Evolutionary conservation across 1,139 yeast genomes (phyloP).

Genomic region (Yamadazyma jaroonii): DNA sequence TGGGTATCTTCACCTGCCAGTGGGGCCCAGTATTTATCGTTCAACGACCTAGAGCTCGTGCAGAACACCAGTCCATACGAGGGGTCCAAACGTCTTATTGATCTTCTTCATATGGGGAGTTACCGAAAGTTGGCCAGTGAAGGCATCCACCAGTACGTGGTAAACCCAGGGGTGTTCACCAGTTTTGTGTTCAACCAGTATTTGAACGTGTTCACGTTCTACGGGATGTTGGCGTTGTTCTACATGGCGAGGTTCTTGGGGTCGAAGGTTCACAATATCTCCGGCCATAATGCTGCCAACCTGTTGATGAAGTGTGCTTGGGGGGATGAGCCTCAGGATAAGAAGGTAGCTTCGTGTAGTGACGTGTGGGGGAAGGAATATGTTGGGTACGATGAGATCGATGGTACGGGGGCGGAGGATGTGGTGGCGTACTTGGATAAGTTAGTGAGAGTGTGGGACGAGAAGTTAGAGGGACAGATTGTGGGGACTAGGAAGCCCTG

Average conservation of each 20-base stretch:
- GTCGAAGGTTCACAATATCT: constrained; percentile 82
- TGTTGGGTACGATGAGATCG: constrained; percentile 53
- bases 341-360: constrained; percentile 77
- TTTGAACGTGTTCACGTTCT: constrained; percentile 72
- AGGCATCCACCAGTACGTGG: constrained; percentile 68
- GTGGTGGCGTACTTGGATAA: constrained; percentile 58
- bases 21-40: constrained; percentile 63
- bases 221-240: constrained; percentile 82
- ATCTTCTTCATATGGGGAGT: constrained; percentile 74
- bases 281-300: constrained; percentile 86
- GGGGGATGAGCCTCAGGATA: constrained; percentile 41
- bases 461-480: constrained; percentile 68
- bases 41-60: constrained; percentile 71
- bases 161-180: constrained; percentile 93
- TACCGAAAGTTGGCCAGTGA: constrained; percentile 40
- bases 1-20: constrained; percentile 89
- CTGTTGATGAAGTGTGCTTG: constrained; percentile 55
- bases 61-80: constrained; percentile 73
- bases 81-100: constrained; percentile 87
- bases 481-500: constrained; percentile 44
- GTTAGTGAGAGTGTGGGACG: constrained; percentile 56
- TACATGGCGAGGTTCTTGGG: constrained; percentile 83
- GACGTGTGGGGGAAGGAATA: constrained; percentile 62
- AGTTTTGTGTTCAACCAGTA: constrained; percentile 77
- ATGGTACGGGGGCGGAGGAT: constrained; percentile 61